Evolutionary conservation across 2,329 filamentous ascomycete genomes (phyloP).

Genomic region (Colletotrichum sp.): DNA sequence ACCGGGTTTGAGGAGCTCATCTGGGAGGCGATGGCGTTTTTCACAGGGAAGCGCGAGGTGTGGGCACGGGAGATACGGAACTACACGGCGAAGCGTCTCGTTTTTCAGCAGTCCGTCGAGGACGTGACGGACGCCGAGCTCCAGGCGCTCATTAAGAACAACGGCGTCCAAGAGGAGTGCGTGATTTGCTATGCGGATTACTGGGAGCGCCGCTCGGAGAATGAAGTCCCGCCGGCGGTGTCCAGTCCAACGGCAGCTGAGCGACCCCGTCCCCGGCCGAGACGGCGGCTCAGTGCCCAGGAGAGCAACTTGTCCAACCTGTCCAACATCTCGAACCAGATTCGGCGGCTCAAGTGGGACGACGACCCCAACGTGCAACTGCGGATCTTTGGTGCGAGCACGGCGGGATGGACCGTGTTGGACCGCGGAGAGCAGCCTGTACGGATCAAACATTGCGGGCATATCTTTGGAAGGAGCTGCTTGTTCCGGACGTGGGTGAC

Average conservation of each 20-base stretch:
- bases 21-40: background rate
- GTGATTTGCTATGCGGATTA: background rate
- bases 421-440: slow-evolving; percentile 6
- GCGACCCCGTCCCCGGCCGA: background rate
- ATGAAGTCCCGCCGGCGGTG: background rate
- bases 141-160: background rate
- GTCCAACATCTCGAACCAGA: background rate
- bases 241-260: background rate
- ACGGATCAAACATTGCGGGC: background rate
- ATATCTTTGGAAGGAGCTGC: slow-evolving; percentile 2
- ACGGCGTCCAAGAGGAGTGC: background rate
- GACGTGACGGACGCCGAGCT: background rate
- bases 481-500: slow-evolving; percentile 6
- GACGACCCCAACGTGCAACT: background rate
- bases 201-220: background rate
- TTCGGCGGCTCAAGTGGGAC: background rate
- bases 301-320: background rate
- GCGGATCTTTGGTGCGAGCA: background rate
- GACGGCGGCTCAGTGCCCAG: background rate
- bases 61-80: background rate
- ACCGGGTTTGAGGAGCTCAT: background rate
- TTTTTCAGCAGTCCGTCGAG: background rate
- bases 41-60: background rate
- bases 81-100: background rate
- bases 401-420: background rate